Evolutionary conservation across 192 early-diverging fungal genomes (phyloP), one percentile per base, ranked within the genome.

Genomic region (Gonapodya prolifera): DNA sequence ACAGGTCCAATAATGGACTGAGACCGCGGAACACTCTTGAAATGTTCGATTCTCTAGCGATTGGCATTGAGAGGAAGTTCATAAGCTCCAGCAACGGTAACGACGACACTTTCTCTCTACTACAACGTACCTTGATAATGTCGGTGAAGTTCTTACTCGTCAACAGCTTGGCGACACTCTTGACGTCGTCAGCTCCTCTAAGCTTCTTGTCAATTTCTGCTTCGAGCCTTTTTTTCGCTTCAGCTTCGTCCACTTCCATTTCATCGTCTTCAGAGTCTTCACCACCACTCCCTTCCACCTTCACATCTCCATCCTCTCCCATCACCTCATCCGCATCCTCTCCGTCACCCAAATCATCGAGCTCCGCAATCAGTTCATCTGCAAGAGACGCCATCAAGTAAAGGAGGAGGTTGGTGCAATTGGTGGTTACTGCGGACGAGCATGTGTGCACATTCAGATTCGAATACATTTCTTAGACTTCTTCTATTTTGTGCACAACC

Each of bases 281-380:
- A 28, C 76, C 73, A 30, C 79, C 79, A 31, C 76, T 76, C 23
- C 70, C 70, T 34, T 87, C 83, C 82, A 77, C 82, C n/a, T 84
- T 45, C 29, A 74, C 70, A 8, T 75, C 30, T 70, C 75, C 31
- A 45, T 76, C 13, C 33, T 45, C 34, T 31, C 18, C 69, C 80
- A 76, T 61, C 77, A 34, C 76, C n/a, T 82, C 83, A 28, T 83
- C 82, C 8, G 16, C 45, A 31, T 75, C 80, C n/a, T 80, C 82
- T 8, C 85, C 83, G 23, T 87, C 87, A 30, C 84, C 88, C 36
- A 88, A 84, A 36, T 93, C 92, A 69, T 95, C 93, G 32, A 95
- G 87, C 78, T 98, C 96, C n/a, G 91, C 90, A 28, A 93, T 84
- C 33, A 97, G 83, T 80, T 94, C 92, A 61, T 61, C 45, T 8